These are phyloP conservation scores for Scutellaria barbata DNA, from an alignment of 257 asterid genomes.

Conservation along the genomic window DNA sequence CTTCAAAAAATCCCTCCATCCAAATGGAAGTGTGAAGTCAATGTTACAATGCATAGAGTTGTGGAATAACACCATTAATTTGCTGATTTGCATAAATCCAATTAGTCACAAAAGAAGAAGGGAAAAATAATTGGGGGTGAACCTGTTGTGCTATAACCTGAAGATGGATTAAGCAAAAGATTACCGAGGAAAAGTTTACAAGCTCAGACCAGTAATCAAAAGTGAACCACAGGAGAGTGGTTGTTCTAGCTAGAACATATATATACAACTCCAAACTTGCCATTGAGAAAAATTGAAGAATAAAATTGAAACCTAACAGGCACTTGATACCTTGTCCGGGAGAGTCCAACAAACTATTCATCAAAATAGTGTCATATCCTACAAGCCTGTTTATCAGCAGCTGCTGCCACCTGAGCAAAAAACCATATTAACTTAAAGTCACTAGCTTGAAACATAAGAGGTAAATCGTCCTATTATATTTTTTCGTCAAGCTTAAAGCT, in stretches of 20 bases:
- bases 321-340: conserved; percentile 83
- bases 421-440: conserved; percentile 21
- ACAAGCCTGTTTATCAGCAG: conserved; percentile 94
- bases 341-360: conserved; percentile 91
- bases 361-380: conserved; percentile 95
- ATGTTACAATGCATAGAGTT: conserved; percentile 29
- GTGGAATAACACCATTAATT: conserved; percentile 3
- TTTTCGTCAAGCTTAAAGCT: background rate
- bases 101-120: background rate
- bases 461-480: conserved; percentile 13
- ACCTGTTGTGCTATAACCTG: conserved; percentile 18
- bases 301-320: conserved; percentile 27
- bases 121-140: background rate
- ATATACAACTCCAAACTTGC: conserved; percentile 21
- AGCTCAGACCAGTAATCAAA: conserved; percentile 24
- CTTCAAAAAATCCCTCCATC: too few relatives aligned
- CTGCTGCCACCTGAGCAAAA: conserved; percentile 92
- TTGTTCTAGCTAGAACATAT: conserved; percentile 17
- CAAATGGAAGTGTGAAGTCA: conserved; percentile 20
- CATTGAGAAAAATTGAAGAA: conserved; percentile 6
- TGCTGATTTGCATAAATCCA: conserved; percentile 26
- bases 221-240: conserved; percentile 21
- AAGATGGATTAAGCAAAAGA: conserved; percentile 24
- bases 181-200: conserved; percentile 26
- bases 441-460: conserved; percentile 27